Percentiles rank a stretch among this genome's conserved stretches.
Evolutionary conservation across 1,284 basidiomycete genomes (phyloP).

Genomic region (Cystobasidium sp.): DNA sequence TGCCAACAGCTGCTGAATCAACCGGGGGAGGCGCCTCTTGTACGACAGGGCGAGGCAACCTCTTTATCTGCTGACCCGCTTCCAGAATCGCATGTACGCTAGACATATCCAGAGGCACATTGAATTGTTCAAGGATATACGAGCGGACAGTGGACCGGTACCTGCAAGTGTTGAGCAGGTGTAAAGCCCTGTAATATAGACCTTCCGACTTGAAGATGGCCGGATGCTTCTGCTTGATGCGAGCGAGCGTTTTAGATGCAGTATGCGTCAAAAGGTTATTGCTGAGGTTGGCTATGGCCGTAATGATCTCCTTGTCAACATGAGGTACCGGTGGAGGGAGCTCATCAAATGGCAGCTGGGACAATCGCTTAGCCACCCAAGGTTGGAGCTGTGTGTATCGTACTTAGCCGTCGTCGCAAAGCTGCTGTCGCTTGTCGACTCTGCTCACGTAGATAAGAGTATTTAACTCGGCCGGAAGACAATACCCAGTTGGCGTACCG

Average conservation of each 20-base stretch:
- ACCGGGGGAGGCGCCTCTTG: not conserved
- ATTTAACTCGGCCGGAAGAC: slow-evolving; percentile 79
- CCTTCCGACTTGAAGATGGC: slow-evolving; percentile 73
- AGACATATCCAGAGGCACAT: slow-evolving; percentile 65
- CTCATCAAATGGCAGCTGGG: slow-evolving; percentile 52
- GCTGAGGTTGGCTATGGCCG: slow-evolving; percentile 87
- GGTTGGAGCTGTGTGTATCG: slow-evolving; percentile 19
- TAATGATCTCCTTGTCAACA: slow-evolving; percentile 81
- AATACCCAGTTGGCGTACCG: slow-evolving; percentile 85
- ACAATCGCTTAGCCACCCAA: slow-evolving; percentile 30
- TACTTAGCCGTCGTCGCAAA: not conserved
- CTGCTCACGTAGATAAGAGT: slow-evolving; percentile 77
- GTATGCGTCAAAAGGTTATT: slow-evolving; percentile 95
- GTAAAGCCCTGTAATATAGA: slow-evolving; percentile 80
- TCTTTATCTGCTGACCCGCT: slow-evolving; percentile 16
- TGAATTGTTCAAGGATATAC: slow-evolving; percentile 91
- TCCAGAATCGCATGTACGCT: slow-evolving; percentile 22
- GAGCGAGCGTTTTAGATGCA: slow-evolving; percentile 82
- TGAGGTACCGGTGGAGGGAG: slow-evolving; percentile 67
- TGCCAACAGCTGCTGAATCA: not conserved
- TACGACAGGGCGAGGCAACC: not conserved
- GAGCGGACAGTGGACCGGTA: slow-evolving; percentile 87
- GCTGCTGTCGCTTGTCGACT: not conserved
- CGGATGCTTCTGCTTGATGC: slow-evolving; percentile 72
- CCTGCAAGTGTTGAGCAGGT: slow-evolving; percentile 81